Percentiles rank a stretch among this genome's conserved stretches.
Conservation (phyloP, 257 asterid genomes). For the Solanum chmielewskii region DNA sequence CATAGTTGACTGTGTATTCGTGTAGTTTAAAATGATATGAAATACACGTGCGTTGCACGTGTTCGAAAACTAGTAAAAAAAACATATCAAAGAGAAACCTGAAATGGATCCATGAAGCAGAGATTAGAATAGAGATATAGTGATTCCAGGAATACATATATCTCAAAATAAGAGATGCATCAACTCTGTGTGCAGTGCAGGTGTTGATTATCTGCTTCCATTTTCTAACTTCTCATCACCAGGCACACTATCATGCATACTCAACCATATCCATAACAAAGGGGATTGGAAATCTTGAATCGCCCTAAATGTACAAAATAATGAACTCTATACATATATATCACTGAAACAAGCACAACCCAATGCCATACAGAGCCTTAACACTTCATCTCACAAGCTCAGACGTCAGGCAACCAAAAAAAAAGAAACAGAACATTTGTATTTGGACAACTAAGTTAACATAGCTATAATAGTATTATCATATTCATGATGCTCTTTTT, state of each 20-base stretch:
- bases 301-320: background rate
- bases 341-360: background rate
- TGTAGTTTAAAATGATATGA: no score
- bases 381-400: background rate
- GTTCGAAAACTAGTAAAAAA: no score
- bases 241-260: background rate
- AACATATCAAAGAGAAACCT: background rate
- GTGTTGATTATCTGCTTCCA: background rate
- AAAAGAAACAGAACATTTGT: background rate
- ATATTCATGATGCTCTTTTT: conserved; percentile 15
- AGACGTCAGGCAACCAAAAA: background rate
- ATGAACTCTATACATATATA: background rate
- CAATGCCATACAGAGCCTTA: background rate
- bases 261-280: background rate
- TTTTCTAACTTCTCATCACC: background rate
- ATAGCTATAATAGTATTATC: background rate
- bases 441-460: background rate
- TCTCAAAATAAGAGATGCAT: background rate
- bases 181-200: background rate
- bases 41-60: no score
- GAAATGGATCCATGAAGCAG: background rate
- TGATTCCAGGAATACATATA: background rate
- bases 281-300: background rate
- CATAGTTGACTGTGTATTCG: no score
- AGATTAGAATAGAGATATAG: background rate